Evolutionary conservation across 495 filamentous ascomycete species (phyloP), one percentile per base, ranked within the genome.

Genomic region (Hypoxylon lenormandii): DNA sequence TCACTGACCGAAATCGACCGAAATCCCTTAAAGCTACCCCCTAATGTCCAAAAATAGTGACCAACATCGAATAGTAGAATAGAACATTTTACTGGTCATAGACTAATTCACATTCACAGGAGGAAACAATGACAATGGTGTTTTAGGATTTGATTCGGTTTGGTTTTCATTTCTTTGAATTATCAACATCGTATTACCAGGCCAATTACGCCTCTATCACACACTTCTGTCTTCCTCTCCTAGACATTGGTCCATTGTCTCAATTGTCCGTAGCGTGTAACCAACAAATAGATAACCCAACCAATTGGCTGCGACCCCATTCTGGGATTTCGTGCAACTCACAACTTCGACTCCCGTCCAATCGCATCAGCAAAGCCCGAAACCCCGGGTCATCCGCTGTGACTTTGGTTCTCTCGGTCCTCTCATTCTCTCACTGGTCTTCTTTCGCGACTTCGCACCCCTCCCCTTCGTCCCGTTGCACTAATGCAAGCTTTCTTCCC

Each of bases 281-380:
- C 48, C 28, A 23, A 16, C 30, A 33, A 8, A 1, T 11, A 53
- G 8, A 26, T 13, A 30, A 46, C 43, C 10, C 45, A 19, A 22
- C 68, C 68, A 71, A 71, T 71, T 33, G 52, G 58, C 57, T 40
- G 5, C 26, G 45, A 62, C 12, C 67, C 67, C 38, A 40, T 21
- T 6, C 5, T 26, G 5, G 16, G 30, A 38, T 55, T 57, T 70
- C 55, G 51, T 65, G 50, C 60, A 11, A 64, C 60, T 30, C 19
- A 15, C 22, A 43, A 3, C n/a, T 49, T 16, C 43, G 11, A 8
- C 16, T 15, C 46, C 46, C 36, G 22, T 38, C 66, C 66, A 69
- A 69, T 69, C 51, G 38, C 26, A 30, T 46, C 45, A 57, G 42
- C 56, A 26, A 40, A 55, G 30, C 62, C 68, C 68, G 58, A 53